Base-by-base conservation (phyloP, 2,329 filamentous ascomycete species). In the Arthrobotrys entomopaga region DNA sequence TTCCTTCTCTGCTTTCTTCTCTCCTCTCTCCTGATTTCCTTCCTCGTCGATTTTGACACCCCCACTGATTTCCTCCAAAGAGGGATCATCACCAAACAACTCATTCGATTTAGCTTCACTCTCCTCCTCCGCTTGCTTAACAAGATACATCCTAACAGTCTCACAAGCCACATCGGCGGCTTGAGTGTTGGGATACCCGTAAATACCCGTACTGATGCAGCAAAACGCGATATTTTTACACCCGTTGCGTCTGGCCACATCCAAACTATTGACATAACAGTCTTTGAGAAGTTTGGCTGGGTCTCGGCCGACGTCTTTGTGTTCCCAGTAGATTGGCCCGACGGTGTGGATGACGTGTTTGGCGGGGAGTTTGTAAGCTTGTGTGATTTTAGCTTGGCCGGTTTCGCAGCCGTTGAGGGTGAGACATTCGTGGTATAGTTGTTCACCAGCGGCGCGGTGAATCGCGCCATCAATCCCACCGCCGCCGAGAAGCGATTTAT, bases 401-500 rank as follows among this genome's bases (percentile, higher is more conserved):
- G 91, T 94, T 13, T 84, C 81, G 81, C 93, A 97, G 58, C 92
- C 91, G 54, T 85, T 80, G 1, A 97, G 84, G 0, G 81, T 85
- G n/a, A 83, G 81, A 81, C 94, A 97, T 83, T 95, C 94, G 7
- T 83, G 79, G 19, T 89, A 77, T 0, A 98, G 86, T 0, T 81
- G 81, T 0, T 83, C 86, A 0, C 95, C 95, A 0, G 95, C 94
- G 46, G 90, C 92, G 29, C 86, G 82, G 81, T 98, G 95, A 78
- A 98, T 97, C 26, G 93, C 91, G 46, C 90, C 91, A 79, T 93
- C 90, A 15, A 98, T 93, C 40, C 95, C 95, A n/a, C 93, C 92
- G 61, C 95, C 95, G 64, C 93, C 93, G 0, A 91, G 85, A 0
- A 98, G 87, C 1, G 85, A 86, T 8, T 82, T 82, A 81, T 98